These are phyloP conservation scores for Waltergamsia citrina DNA, from an alignment of 2,329 filamentous ascomycete genomes.

Conservation along the genomic window DNA sequence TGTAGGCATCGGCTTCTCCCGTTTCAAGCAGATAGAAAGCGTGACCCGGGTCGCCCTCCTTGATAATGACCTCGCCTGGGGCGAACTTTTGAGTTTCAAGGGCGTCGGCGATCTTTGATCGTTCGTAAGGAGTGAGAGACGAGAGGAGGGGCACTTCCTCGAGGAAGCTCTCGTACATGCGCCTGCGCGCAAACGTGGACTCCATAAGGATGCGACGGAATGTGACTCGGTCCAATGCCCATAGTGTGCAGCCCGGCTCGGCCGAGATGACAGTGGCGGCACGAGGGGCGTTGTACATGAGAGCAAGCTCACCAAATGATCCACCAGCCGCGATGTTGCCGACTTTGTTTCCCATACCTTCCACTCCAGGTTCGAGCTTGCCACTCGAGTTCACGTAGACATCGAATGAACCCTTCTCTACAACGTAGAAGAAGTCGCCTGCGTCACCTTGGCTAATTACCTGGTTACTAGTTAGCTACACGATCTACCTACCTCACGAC, in stretches of 20 bases:
- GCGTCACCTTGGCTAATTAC: conserved; percentile 94
- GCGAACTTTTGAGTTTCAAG: conserved; percentile 84
- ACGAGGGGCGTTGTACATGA: conserved; percentile 98
- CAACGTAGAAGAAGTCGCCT: conserved; percentile 96
- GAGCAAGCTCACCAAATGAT: conserved; percentile 89
- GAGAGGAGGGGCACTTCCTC: conserved; percentile 85
- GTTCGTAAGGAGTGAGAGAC: conserved; percentile 81
- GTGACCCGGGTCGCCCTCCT: conserved; percentile 82
- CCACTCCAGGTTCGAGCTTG: conserved; percentile 65
- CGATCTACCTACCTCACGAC: too few species aligned
- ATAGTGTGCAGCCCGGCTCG: conserved; percentile 70
- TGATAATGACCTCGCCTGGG: conserved; percentile 74
- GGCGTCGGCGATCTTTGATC: conserved; percentile 94
- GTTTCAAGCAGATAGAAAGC: conserved; percentile 86
- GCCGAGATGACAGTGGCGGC: conserved; percentile 87
- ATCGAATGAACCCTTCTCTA: conserved; percentile 84
- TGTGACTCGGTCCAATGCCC: conserved; percentile 90
- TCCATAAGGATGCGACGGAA: conserved; percentile 99
- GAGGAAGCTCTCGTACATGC: conserved; percentile 95
- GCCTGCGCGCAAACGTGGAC: conserved; percentile 87
- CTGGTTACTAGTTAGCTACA: conserved; percentile 36
- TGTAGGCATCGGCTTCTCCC: conserved; percentile 81
- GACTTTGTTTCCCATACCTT: conserved; percentile 78
- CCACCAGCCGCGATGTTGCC: conserved; percentile 76
- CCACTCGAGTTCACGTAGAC: conserved; percentile 80